A percentile compares a stretch with the other conserved stretches of the same genome.
Evolutionary conservation across 345 rosid genomes (phyloP).

Genomic region (Lepidium sativum): DNA sequence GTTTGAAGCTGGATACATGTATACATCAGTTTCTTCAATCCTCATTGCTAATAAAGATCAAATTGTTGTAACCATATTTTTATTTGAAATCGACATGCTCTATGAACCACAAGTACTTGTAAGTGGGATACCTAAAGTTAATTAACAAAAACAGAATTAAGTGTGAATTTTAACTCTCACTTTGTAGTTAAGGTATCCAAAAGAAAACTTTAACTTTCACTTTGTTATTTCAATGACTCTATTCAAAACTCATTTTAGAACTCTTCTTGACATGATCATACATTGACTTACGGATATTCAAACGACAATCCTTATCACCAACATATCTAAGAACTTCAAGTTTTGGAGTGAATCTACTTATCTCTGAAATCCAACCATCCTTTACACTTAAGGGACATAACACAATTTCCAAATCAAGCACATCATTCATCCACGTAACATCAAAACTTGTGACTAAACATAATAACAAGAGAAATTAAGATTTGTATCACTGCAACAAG

Average conservation of each 20-base stretch:
- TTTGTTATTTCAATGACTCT: background rate
- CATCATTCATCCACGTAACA: background rate
- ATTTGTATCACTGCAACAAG: conserved; percentile 28
- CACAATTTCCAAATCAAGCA: conserved; percentile 45
- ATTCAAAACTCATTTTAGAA: conserved; percentile 40
- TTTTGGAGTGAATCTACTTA: conserved; percentile 56
- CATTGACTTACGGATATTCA: conserved; percentile 42
- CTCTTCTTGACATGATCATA: conserved; percentile 36
- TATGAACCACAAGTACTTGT: too few species aligned
- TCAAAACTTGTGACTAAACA: background rate
- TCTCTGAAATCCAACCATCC: conserved; percentile 81
- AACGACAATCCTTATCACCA: conserved; percentile 62
- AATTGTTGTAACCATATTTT: too few species aligned
- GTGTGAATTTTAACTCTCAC: too few species aligned
- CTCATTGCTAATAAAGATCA: too few species aligned
- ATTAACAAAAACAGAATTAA: too few species aligned
- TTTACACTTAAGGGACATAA: conserved; percentile 82
- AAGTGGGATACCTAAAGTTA: too few species aligned
- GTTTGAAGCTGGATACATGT: too few species aligned
- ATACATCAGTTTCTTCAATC: too few species aligned
- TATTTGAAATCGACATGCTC: too few species aligned
- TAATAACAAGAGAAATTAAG: background rate
- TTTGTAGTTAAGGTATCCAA: too few species aligned
- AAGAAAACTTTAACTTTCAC: background rate
- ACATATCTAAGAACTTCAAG: conserved; percentile 61